Evolutionary conservation across 306 rosid species (phyloP).

Genomic region (Trifolium pratense): DNA sequence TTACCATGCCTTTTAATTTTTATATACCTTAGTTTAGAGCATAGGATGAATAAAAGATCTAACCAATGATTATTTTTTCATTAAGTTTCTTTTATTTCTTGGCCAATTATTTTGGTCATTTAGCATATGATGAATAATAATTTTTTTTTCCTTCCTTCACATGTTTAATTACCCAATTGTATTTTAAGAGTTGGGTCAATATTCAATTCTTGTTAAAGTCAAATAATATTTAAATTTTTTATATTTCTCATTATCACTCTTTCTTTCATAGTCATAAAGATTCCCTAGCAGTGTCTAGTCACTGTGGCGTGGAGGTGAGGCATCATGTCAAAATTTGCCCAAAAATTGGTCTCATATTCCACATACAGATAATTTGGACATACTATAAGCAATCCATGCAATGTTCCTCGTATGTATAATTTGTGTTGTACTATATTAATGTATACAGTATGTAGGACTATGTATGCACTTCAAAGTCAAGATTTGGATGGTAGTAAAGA

Average conservation of each 20-base stretch:
- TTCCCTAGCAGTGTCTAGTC: conserved; percentile 8
- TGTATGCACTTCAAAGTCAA: conserved; percentile 26
- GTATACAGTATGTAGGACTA: too few species aligned
- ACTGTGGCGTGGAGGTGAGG: conserved; percentile 20
- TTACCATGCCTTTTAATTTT: not conserved
- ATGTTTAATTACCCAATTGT: conserved; percentile 38
- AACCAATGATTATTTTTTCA: conserved; percentile 41
- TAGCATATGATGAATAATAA: conserved; percentile 19
- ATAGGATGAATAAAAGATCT: conserved; percentile 34
- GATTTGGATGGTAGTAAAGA: conserved; percentile 2
- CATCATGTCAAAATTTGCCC: conserved; percentile 23
- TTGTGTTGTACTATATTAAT: conserved; percentile 26
- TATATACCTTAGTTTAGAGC: conserved; percentile 18
- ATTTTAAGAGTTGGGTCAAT: conserved; percentile 39
- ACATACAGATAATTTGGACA: conserved; percentile 43
- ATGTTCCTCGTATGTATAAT: not conserved
- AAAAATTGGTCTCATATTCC: conserved; percentile 25
- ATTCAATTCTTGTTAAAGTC: conserved; percentile 36
- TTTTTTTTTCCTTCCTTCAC: not conserved
- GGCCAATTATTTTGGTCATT: conserved; percentile 43
- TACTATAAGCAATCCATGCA: not conserved
- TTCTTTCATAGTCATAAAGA: conserved; percentile 19
- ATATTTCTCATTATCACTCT: not conserved
- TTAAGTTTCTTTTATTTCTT: conserved; percentile 1
- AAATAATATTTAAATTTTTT: conserved; percentile 21